Evolutionary conservation across 805 yeast species (phyloP), one percentile per base, ranked within the genome.

Genomic region (Saccharomyces eubayanus): DNA sequence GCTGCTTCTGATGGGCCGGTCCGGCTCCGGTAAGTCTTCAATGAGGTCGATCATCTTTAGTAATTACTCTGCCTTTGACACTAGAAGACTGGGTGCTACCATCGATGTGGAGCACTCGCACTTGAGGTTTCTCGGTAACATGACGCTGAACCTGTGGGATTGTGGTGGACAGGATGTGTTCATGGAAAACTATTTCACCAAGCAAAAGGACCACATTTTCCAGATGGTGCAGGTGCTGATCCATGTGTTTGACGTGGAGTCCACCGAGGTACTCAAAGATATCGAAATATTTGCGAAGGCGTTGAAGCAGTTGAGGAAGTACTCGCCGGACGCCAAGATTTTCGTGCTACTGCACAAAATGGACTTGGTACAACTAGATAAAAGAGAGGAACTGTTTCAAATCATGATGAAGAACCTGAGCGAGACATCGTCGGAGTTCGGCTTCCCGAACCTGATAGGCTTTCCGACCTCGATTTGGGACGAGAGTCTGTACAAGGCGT

Each of bases 91-190:
- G 12, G 98, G 98, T 1, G 98, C 99, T 10, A 94, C 99, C 0
- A 91, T 94, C 54, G 99, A 94, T 66, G 97, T 94, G n/a, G 99
- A 94, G 66, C 97, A 94, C 66, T 89, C 97, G 1, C 96, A 92
- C 71, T 73, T 94, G 53, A 75, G 98, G 50, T 91, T 94, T 64
- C 74, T 94, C 55, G 97, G 97, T 1, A 91, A 92, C 67, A 89
- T 94, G 95, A 90, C 97, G 0, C 75, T 94, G 48, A 92, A 92
- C 63, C 74, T 94, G 24, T 91, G 98, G 98, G 99, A 94, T 70
- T 94, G 99, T 72, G 99, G 98, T 63, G 96, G 96, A 2, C 99
- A 94, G 68, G 97, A 94, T 69, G 89, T 87, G 1, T 94, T 91
- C 61, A 91, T 94, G 89, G 97, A 92, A 65, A 90, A 89, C 69